Evolutionary conservation across 2,329 filamentous ascomycete species (phyloP), one percentile per base, ranked within the genome.

Genomic region (Beauveria australis): DNA sequence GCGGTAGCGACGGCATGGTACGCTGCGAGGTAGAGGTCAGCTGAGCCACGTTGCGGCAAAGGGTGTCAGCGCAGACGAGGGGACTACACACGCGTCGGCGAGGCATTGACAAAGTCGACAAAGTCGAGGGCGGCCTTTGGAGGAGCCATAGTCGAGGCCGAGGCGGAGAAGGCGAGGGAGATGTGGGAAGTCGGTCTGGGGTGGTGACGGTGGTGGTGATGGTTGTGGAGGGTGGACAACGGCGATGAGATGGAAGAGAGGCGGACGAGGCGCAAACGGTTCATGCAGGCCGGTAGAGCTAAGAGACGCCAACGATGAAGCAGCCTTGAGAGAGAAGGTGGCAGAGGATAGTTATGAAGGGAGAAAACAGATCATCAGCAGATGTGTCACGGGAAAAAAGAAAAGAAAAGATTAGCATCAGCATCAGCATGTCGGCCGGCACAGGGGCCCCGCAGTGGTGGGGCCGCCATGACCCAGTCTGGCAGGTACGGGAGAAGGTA

Each of bases 1-100:
- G 92, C 85, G 53, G 88, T 89, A 61, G 87, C 86, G 62, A 97
- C 92, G 63, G 92, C 93, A 79, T 99, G 94, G 77, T 96, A 99
- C 61, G 94, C 92, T 97, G 71, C 14, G 61, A 37, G 57, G 30
- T 16, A 5, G 54, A 22, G 28, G 54, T 57, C 28, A 57, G 41
- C 19, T 53, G 55, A 51, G 46, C 12, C 55, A 58, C 54, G 54
- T 55, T 43, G 16, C 18, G 47, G 41, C 41, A 72, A 67, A 14
- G 53, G 58, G 53, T n/a, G 37, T 47, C 8, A 28, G 12, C 8
- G 28, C 37, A 53, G 14, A 26, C 19, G 28, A 14, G 33, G 49
- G 55, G 55, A 67, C 28, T 12, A 70, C 85, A 68, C 81, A 96
- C 92, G 93, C 58, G 92, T 96, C 14, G 94, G 94, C 62, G 92